A percentile compares a stretch with the other conserved stretches of the same genome.
Evolutionary conservation across 768 basidiomycete species (phyloP).

Genomic region (Kwoniella mangroviensis): DNA sequence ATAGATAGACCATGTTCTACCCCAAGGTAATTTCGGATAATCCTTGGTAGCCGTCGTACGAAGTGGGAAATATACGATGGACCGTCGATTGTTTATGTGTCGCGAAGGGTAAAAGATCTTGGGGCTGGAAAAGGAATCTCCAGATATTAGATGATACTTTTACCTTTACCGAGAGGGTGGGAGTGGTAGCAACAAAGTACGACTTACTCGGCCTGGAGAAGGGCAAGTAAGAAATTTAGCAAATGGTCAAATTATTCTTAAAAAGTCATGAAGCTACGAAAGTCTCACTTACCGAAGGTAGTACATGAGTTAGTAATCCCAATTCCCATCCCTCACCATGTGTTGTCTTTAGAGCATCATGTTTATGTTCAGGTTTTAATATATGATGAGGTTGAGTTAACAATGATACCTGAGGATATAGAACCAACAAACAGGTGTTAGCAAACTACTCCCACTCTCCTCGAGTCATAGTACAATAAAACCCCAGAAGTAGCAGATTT

Average conservation of each 20-base stretch:
- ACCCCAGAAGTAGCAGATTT: too few relatives aligned
- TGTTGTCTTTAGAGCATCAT: neutral
- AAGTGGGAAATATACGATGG: constrained; percentile 28
- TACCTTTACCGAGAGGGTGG: too few relatives aligned
- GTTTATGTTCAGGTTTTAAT: neutral
- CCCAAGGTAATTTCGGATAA: constrained; percentile 33
- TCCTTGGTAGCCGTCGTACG: neutral
- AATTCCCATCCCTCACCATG: constrained; percentile 17
- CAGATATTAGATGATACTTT: neutral
- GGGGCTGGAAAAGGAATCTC: constrained; percentile 1
- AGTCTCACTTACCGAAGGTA: constrained; percentile 28
- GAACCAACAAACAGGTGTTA: neutral
- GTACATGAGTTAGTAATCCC: constrained; percentile 22
- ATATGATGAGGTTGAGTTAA: constrained; percentile 25
- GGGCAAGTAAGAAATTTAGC: neutral
- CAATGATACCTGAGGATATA: constrained; percentile 15
- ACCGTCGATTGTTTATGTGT: neutral
- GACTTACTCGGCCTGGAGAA: constrained; percentile 2
- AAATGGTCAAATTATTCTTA: neutral
- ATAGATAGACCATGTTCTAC: constrained; percentile 28
- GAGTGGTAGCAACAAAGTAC: neutral
- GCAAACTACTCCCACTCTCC: neutral
- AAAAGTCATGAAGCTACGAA: too few relatives aligned
- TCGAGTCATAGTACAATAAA: too few relatives aligned
- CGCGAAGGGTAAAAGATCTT: constrained; percentile 18